Evolutionary conservation across 2,329 filamentous ascomycete species (phyloP).

Genomic region (Pseudogymnoascus sp.): DNA sequence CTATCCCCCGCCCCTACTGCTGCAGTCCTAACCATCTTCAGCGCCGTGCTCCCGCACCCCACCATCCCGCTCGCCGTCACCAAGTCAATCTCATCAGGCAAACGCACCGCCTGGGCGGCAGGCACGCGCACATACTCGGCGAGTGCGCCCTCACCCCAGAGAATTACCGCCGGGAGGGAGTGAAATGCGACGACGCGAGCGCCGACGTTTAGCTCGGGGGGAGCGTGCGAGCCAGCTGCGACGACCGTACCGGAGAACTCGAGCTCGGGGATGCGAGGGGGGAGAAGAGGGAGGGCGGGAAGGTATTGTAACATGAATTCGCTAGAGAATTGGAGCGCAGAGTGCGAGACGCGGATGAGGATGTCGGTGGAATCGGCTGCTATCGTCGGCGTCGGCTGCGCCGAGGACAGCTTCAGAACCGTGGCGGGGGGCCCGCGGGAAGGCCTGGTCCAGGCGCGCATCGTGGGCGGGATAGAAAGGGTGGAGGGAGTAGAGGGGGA

Average conservation of each 20-base stretch:
- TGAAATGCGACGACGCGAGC: background rate
- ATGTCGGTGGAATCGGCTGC: background rate
- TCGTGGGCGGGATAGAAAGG: background rate
- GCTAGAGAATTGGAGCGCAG: conserved; percentile 11
- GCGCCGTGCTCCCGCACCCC: background rate
- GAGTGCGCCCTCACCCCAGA: background rate
- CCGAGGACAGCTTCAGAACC: background rate
- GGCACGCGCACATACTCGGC: conserved; percentile 5
- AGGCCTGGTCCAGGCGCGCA: background rate
- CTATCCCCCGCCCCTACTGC: conserved; percentile 6
- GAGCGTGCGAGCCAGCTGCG: conserved; percentile 8
- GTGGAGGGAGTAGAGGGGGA: background rate
- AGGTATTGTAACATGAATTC: conserved; percentile 5
- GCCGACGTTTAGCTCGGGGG: conserved; percentile 8
- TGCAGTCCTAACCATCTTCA: conserved; percentile 9
- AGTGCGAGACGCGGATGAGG: conserved; percentile 11
- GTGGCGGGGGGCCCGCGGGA: background rate
- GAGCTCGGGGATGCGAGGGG: conserved; percentile 9
- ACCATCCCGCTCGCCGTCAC: background rate
- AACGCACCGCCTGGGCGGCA: background rate
- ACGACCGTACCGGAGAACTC: conserved; percentile 11
- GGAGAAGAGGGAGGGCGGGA: conserved; percentile 4
- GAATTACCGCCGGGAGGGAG: background rate
- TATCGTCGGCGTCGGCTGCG: background rate
- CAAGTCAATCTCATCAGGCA: background rate